Evolutionary conservation across 192 early-diverging fungal species (phyloP).

Genomic region (Pilobolus umbonatus): DNA sequence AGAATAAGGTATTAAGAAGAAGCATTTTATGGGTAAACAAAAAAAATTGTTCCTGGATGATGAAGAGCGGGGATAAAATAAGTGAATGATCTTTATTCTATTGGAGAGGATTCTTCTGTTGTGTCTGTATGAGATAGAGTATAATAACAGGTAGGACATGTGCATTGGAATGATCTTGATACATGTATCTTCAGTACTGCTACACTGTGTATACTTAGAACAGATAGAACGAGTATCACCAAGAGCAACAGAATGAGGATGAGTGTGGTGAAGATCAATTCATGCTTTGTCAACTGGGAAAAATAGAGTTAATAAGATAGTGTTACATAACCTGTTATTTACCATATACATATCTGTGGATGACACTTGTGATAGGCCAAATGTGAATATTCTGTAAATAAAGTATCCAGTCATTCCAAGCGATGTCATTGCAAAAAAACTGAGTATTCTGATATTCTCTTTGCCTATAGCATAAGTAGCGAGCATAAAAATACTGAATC

Average conservation of each 20-base stretch:
- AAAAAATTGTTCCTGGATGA: too few species aligned
- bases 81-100: too few species aligned
- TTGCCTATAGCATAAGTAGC: background rate
- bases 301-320: background rate
- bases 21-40: too few species aligned
- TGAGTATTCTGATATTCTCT: background rate
- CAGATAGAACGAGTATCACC: background rate
- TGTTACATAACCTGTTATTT: background rate
- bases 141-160: slow-evolving; percentile 1
- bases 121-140: background rate
- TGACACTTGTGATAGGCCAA: background rate
- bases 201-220: background rate
- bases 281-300: background rate
- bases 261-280: slow-evolving; percentile 3
- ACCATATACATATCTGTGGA: background rate
- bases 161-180: background rate
- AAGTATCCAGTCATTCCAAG: background rate
- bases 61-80: too few species aligned
- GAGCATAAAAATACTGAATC: background rate
- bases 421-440: background rate
- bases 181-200: background rate
- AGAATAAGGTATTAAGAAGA: too few species aligned
- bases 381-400: background rate
- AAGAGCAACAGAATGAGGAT: background rate
- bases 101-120: too few species aligned